Evolutionary conservation across 371 early-diverging fungal genomes (phyloP).

Genomic region (Mortierella sp.): DNA sequence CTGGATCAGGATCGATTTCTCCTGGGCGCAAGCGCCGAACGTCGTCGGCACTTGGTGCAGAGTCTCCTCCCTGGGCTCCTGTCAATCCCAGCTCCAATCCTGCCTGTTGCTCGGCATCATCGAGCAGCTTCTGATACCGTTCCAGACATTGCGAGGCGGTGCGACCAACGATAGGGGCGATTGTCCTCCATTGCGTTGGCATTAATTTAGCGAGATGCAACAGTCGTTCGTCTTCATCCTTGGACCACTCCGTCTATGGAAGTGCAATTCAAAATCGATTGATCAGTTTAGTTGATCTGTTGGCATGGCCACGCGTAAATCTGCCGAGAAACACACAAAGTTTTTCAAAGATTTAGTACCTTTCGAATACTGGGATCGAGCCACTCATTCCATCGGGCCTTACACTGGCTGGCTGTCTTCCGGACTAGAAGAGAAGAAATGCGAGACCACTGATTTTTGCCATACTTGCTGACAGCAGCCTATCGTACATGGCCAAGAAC

Average conservation of each 20-base stretch:
- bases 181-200: conserved; percentile 99
- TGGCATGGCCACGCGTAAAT: neutral
- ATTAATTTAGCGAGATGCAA: conserved; percentile 97
- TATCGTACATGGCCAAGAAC: conserved; percentile 1
- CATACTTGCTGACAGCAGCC: conserved; percentile 97
- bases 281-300: too few relatives aligned
- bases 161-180: conserved; percentile 97
- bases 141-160: conserved; percentile 99
- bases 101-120: conserved; percentile 91
- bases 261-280: neutral
- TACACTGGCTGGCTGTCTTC: conserved; percentile 98
- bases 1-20: conserved; percentile 97
- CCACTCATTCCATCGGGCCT: conserved; percentile 99
- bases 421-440: conserved; percentile 95
- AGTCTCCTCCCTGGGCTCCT: conserved; percentile 73
- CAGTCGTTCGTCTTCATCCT: conserved; percentile 97
- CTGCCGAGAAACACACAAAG: neutral
- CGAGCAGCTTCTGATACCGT: conserved; percentile 93
- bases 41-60: conserved; percentile 82
- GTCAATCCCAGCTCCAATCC: conserved; percentile 73
- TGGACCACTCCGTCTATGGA: conserved; percentile 94
- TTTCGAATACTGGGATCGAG: conserved; percentile 98
- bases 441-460: conserved; percentile 99
- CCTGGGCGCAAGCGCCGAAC: conserved; percentile 91
- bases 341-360: conserved; percentile 49